Base-by-base conservation (phyloP, 192 early-diverging fungal species). In the Chytriomyces hyalinus region DNA sequence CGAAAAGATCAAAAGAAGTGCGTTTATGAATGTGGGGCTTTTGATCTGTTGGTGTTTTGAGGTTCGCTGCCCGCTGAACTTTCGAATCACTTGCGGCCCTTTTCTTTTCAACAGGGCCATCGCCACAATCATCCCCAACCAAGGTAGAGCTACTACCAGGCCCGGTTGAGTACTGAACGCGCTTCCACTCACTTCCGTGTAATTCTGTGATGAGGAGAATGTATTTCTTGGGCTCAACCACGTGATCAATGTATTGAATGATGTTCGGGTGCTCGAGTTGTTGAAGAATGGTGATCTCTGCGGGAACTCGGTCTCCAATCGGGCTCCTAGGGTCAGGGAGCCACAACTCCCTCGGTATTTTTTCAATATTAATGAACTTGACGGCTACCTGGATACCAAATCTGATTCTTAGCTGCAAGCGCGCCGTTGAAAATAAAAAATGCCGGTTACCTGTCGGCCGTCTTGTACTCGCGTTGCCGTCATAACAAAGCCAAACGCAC, bases 401-500 rank as follows among this genome's bases (percentile, higher is more conserved):
- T 59, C 26, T 10, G 62, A 36, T 36, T 36, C 36, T 36, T 36
- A 36, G 36, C 36, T 4, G 44, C 5, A 50, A 64, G 45, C 36
- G 61, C 43, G 66, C 17, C 2, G 15, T 26, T 10, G 26, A 43
- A 67, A 36, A 0, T 24, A 48, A 24, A 2, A 48, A 45, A 53
- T 61, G 26, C 3, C 2, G 15, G 6, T 62, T 22, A 83, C 82
- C 76, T 84, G 80, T 60, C 36, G 67, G 46, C 59, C 47, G 48
- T 75, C 75, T 46, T 7, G 53, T 15, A 78, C 53, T 4, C 76
- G n/a, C 11, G 53, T 81, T 10, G 84, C 86, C 8, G 84, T 85
- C 51, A 87, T 61, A 8, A 87, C 86, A 80, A 87, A 87, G 5
- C 86, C 86, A 53, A 86, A 87, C 10, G 86, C 84, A 4, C 86